A percentile compares a stretch with the other conserved stretches of the same genome.
Conservation (phyloP, 768 basidiomycete species). For the Clitopilus passeckerianus region DNA sequence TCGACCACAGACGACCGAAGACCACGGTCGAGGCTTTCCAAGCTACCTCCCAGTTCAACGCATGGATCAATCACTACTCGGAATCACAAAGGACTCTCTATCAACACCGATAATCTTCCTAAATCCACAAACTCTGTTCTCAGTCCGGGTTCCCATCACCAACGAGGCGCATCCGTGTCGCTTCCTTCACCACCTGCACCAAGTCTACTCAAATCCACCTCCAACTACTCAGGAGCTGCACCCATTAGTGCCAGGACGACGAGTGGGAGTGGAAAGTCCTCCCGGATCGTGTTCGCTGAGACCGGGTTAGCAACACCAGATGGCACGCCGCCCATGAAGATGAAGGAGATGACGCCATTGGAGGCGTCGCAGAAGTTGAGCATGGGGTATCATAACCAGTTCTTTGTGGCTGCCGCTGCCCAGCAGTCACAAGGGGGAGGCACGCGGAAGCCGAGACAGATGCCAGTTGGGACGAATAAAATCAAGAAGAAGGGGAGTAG, state of each 20-base stretch:
- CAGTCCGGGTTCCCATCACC: background rate
- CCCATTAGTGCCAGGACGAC: conserved; percentile 8
- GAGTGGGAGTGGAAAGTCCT: background rate
- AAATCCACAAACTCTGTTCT: background rate
- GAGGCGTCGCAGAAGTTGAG: conserved; percentile 4
- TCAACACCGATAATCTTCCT: background rate
- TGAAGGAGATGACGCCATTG: background rate
- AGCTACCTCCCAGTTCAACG: background rate
- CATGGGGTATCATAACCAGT: conserved; percentile 18
- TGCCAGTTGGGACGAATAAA: background rate
- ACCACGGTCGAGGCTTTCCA: background rate
- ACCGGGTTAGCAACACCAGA: conserved; percentile 1
- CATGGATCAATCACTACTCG: background rate
- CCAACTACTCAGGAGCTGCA: background rate
- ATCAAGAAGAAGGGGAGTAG: background rate
- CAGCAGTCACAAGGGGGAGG: background rate
- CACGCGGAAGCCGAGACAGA: background rate
- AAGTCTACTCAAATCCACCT: background rate
- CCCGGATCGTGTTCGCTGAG: conserved; percentile 3
- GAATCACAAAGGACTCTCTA: background rate
- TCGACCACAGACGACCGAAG: background rate
- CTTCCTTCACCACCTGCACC: background rate
- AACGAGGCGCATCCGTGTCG: background rate
- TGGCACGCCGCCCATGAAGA: background rate
- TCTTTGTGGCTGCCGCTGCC: conserved; percentile 7